Percentiles rank a stretch among this genome's conserved stretches.
Evolutionary conservation across 1,284 basidiomycete species (phyloP).

Genomic region (Thecaphora frezii): DNA sequence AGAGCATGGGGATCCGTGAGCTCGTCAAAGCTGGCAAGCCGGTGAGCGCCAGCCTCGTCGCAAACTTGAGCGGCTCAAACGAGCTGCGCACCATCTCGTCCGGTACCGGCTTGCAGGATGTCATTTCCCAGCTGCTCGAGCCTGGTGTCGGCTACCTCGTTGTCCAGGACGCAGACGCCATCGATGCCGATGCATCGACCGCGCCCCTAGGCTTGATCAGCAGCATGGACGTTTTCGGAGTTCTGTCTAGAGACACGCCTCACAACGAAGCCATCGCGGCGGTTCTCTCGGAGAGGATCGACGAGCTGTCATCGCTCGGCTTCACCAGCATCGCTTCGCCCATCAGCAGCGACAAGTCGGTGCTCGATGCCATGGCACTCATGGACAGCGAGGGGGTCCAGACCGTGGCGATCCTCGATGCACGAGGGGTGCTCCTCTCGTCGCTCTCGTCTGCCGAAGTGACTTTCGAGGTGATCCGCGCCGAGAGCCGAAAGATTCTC

Average conservation of each 20-base stretch:
- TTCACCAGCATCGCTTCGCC: slow-evolving; percentile 10
- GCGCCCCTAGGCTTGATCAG: slow-evolving; percentile 19
- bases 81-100: slow-evolving; percentile 15
- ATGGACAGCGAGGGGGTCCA: slow-evolving; percentile 22
- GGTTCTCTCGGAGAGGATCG: slow-evolving; percentile 11
- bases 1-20: slow-evolving; percentile 2
- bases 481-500: slow-evolving; percentile 31
- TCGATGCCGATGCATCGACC: slow-evolving; percentile 12
- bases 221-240: slow-evolving; percentile 18
- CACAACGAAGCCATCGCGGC: slow-evolving; percentile 8
- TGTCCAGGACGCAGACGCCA: slow-evolving; percentile 9
- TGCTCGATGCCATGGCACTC: slow-evolving; percentile 28
- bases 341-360: slow-evolving; percentile 30
- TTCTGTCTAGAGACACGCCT: slow-evolving; percentile 19
- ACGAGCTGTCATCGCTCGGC: slow-evolving; percentile 6
- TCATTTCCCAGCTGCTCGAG: slow-evolving; percentile 11
- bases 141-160: slow-evolving; percentile 16
- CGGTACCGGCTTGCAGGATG: slow-evolving; percentile 6
- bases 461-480: slow-evolving; percentile 21
- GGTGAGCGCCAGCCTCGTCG: slow-evolving; percentile 13
- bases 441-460: slow-evolving; percentile 26
- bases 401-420: slow-evolving; percentile 28
- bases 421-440: slow-evolving; percentile 29
- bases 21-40: slow-evolving; percentile 6
- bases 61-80: slow-evolving; percentile 24